These are phyloP conservation scores for Cercospora sp. DNA, from an alignment of 2,329 filamentous ascomycete genomes.

Conservation along the genomic window DNA sequence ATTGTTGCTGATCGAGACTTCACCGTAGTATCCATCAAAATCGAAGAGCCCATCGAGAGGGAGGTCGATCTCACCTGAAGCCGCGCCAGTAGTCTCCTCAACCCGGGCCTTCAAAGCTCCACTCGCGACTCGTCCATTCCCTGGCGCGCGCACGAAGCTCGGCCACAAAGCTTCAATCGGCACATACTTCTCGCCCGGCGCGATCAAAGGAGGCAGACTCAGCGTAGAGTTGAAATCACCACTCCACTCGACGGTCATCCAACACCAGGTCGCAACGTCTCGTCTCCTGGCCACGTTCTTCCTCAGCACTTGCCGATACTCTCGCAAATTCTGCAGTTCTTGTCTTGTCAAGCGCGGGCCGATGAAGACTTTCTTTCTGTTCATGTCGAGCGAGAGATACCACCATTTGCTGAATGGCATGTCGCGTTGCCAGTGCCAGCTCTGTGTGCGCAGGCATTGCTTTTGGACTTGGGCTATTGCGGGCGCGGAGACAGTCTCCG, in stretches of 20 bases:
- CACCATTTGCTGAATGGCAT: conserved; percentile 1
- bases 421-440: neutral
- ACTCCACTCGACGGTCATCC: conserved; percentile 12
- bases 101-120: neutral
- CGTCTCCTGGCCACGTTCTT: neutral
- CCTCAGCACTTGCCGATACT: neutral
- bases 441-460: neutral
- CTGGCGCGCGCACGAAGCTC: neutral
- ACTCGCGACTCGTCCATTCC: neutral
- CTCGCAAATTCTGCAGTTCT: neutral
- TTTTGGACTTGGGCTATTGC: neutral
- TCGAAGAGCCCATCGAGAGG: neutral
- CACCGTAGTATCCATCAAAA: neutral
- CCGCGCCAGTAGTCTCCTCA: neutral
- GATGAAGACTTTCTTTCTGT: neutral
- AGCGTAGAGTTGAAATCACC: conserved; percentile 7
- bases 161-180: conserved; percentile 10
- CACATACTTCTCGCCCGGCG: neutral
- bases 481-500: neutral
- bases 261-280: neutral
- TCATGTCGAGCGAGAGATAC: neutral
- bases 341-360: neutral
- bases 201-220: neutral
- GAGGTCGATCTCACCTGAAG: neutral
- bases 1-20: neutral